Percentiles rank a stretch among this genome's conserved stretches.
Conservation (phyloP, 2,329 filamentous ascomycete species). For the Neofusicoccum parvum region DNA sequence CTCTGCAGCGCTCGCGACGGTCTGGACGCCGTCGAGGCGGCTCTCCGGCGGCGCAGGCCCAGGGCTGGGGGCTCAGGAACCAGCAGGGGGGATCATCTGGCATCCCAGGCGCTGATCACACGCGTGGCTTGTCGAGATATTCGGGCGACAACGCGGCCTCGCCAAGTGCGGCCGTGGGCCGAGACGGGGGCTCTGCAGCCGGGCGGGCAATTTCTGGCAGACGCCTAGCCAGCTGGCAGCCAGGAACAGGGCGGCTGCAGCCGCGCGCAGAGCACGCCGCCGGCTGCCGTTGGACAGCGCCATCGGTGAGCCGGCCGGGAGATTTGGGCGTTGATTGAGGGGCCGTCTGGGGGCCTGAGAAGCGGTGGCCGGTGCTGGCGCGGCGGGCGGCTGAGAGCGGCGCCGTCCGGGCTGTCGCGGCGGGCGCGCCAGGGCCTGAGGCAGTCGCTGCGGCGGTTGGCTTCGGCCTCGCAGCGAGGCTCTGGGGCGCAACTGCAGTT, state of each 20-base stretch:
- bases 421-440: neutral
- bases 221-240: neutral
- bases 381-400: neutral
- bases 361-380: slow-evolving; percentile 6
- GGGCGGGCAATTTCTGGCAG: neutral
- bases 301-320: neutral
- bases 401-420: neutral
- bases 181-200: neutral
- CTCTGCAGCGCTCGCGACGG: neutral
- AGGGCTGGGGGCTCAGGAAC: neutral
- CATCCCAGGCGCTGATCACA: slow-evolving; percentile 15
- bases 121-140: slow-evolving; percentile 15
- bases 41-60: neutral
- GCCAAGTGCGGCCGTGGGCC: neutral
- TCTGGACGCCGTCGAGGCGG: neutral
- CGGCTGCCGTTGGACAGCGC: slow-evolving; percentile 1
- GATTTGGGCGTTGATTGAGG: slow-evolving; percentile 6
- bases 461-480: neutral
- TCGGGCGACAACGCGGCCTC: slow-evolving; percentile 13
- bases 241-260: neutral
- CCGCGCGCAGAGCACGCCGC: neutral
- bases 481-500: neutral
- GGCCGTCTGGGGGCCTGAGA: slow-evolving; percentile 12
- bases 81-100: slow-evolving; percentile 11
- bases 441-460: neutral